Base-by-base conservation (phyloP, 495 filamentous ascomycete species). In the Cercophora newfieldiana region DNA sequence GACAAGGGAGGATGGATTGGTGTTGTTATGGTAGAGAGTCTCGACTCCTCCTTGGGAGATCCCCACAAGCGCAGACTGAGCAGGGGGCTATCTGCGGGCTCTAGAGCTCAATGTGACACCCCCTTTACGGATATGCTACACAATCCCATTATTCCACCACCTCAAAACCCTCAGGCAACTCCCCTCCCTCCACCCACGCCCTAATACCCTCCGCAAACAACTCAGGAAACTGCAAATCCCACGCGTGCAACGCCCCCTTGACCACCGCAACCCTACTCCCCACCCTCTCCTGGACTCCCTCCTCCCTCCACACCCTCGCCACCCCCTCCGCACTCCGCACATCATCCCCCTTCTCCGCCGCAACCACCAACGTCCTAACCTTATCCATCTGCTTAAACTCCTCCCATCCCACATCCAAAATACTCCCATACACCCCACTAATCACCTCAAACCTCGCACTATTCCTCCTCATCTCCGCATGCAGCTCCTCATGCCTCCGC, bases 211-310 rank as follows among this genome's bases (percentile, higher is more conserved):
- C 68, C 12, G 75, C 73, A 64, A 79, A 79, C 6, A 78, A 26
- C 50, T 67, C 19, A 0, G 76, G 76, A 51, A 70, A 44, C 51
- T 79, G 77, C 49, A 78, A 50, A 67, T 78, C 69, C 76, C 77
- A 79, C 19, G 69, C 74, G 67, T 79, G 76, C 25, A 69, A 66
- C 22, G 70, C 74, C 12, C 68, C 71, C 53, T 48, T 69, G n/a
- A 79, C 73, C 49, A 77, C 47, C 19, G 77, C 68, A 25, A 71
- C 75, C 61, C 67, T 31, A 3, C 69, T 69, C 16, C 67, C 48
- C 18, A 60, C 59, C 60, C 68, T 66, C 4, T 66, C 62, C 16
- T 22, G 63, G 24, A 61, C 28, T 30, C 69, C 73, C 48, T 69
- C 33, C 28, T 66, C 68, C 31, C 64, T 49, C 30, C 75, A 63